These are phyloP conservation scores for Pichia occidentalis DNA, from an alignment of 805 yeast species.

Conservation along the genomic window DNA sequence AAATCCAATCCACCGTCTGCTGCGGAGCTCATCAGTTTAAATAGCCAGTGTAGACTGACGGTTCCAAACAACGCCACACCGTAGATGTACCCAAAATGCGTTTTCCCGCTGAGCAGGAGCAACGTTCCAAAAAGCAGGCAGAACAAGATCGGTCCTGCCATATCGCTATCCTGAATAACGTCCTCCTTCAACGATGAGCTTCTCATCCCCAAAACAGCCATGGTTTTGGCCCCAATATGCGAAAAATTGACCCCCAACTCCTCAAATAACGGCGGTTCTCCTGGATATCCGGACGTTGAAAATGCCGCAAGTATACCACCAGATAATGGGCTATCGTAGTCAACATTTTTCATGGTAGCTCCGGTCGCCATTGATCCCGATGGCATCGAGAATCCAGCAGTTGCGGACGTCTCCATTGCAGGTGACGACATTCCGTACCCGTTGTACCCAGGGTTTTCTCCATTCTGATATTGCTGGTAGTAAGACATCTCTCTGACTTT, in stretches of 20 bases:
- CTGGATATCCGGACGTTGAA: slow-evolving; percentile 87
- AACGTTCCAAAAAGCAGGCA: slow-evolving; percentile 82
- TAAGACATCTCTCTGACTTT: slow-evolving; percentile 27
- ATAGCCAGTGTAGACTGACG: slow-evolving; percentile 70
- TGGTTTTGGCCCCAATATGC: slow-evolving; percentile 79
- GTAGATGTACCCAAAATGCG: slow-evolving; percentile 93
- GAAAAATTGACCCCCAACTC: slow-evolving; percentile 89
- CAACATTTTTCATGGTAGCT: neutral
- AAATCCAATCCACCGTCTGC: slow-evolving; percentile 38
- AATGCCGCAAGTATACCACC: slow-evolving; percentile 85
- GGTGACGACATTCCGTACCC: too few species aligned
- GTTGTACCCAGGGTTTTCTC: too few species aligned
- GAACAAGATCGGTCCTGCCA: slow-evolving; percentile 92
- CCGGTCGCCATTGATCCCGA: slow-evolving; percentile 11
- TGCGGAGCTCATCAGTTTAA: slow-evolving; percentile 76
- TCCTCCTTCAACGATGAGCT: slow-evolving; percentile 57
- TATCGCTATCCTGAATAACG: slow-evolving; percentile 79
- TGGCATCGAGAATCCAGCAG: slow-evolving; percentile 7
- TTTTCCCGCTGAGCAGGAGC: slow-evolving; percentile 80
- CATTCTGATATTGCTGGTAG: slow-evolving; percentile 28
- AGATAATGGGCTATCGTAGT: slow-evolving; percentile 9
- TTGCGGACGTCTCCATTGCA: too few species aligned
- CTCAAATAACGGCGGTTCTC: slow-evolving; percentile 89
- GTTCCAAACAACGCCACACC: slow-evolving; percentile 95
- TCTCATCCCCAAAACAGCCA: slow-evolving; percentile 76